Conservation (phyloP, 2,329 filamentous ascomycete genomes). For the Fusarium virguliforme region DNA sequence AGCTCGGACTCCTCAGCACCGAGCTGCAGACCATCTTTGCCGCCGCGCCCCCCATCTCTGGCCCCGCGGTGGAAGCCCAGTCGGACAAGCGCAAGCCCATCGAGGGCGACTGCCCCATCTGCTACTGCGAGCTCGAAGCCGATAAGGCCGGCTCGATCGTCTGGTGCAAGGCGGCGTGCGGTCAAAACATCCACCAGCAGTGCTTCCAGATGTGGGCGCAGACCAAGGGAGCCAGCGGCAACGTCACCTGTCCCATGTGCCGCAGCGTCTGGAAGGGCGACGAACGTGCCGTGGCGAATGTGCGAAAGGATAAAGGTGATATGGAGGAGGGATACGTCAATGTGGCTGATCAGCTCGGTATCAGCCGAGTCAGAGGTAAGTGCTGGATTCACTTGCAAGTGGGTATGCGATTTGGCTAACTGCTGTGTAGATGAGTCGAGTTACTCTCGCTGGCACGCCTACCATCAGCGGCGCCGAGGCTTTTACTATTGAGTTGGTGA, state of each 20-base stretch:
- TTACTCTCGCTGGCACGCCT: constrained; percentile 32
- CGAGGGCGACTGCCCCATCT: constrained; percentile 72
- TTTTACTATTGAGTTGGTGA: constrained; percentile 4
- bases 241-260: constrained; percentile 74
- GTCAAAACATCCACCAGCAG: constrained; percentile 69
- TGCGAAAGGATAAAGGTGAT: constrained; percentile 60
- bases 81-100: constrained; percentile 63
- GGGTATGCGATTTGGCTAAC: constrained; percentile 19
- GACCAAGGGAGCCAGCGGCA: constrained; percentile 58
- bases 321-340: constrained; percentile 74
- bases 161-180: constrained; percentile 69
- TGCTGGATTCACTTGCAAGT: neutral
- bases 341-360: constrained; percentile 73
- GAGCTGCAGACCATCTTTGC: constrained; percentile 74
- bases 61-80: constrained; percentile 50
- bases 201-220: constrained; percentile 71
- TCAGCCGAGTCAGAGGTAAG: constrained; percentile 68
- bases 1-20: constrained; percentile 71
- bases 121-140: constrained; percentile 65
- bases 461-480: constrained; percentile 22
- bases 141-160: constrained; percentile 59
- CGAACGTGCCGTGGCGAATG: constrained; percentile 58
- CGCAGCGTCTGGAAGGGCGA: constrained; percentile 71
- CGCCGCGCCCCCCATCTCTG: constrained; percentile 67
- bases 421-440: constrained; percentile 23